Percentiles rank a stretch among this genome's conserved stretches.
These are phyloP conservation scores for Grigorovia jiainica DNA, from an alignment of 805 yeast genomes.

Conservation along the genomic window DNA sequence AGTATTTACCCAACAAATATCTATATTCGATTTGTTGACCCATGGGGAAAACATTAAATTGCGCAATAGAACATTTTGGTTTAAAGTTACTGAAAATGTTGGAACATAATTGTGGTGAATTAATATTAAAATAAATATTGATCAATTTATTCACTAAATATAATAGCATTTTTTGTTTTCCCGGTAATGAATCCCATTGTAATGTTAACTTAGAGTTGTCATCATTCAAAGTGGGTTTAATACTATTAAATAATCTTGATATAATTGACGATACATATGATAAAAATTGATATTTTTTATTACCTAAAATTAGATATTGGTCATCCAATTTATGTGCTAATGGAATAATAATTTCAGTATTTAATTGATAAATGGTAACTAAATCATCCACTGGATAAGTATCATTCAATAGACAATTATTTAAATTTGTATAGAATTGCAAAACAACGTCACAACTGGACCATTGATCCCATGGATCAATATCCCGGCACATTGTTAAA, in stretches of 20 bases:
- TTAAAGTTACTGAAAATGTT: constrained; percentile 35
- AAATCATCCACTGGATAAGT: constrained; percentile 28
- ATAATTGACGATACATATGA: constrained; percentile 45
- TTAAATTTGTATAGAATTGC: constrained; percentile 35
- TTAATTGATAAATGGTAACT: constrained; percentile 14
- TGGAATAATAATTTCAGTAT: constrained; percentile 31
- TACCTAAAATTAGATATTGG: constrained; percentile 10
- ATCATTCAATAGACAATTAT: constrained; percentile 36
- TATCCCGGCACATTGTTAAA: constrained; percentile 37
- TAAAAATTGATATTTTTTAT: constrained; percentile 30
- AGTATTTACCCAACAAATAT: constrained; percentile 47
- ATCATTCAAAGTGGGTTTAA: constrained; percentile 38
- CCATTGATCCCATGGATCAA: constrained; percentile 43
- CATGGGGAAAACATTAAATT: constrained; percentile 34
- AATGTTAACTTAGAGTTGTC: too few species aligned
- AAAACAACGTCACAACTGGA: constrained; percentile 42
- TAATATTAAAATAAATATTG: constrained; percentile 42
- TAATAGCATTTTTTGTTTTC: constrained; percentile 41
- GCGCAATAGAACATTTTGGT: constrained; percentile 47
- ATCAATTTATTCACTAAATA: constrained; percentile 47
- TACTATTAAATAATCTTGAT: constrained; percentile 50
- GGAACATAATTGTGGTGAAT: constrained; percentile 28
- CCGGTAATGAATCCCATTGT: constrained; percentile 11
- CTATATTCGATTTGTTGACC: constrained; percentile 48
- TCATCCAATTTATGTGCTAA: constrained; percentile 19